These are phyloP conservation scores for Capsicum rhomboideum DNA, from an alignment of 257 asterid species.

Conservation along the genomic window DNA sequence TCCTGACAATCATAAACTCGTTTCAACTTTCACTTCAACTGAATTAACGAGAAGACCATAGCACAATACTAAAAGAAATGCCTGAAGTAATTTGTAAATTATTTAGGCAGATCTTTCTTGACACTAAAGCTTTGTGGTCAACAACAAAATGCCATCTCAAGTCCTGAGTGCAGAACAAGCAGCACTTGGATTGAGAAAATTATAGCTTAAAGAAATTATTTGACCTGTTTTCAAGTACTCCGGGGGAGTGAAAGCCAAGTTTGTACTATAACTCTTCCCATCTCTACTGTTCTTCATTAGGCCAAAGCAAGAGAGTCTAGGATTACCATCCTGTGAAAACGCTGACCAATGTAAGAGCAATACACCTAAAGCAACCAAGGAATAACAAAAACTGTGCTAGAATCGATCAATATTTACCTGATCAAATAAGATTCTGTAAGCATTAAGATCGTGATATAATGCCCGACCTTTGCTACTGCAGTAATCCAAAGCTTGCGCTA, in stretches of 20 bases:
- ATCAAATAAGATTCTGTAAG: conserved; percentile 43
- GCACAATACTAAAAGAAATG: not conserved
- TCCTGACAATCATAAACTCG: conserved; percentile 24
- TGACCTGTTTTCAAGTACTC: conserved; percentile 45
- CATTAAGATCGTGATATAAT: conserved; percentile 44
- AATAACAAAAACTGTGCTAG: not conserved
- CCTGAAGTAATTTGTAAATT: not conserved
- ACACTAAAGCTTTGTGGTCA: not conserved
- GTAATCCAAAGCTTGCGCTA: conserved; percentile 48
- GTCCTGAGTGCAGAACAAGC: not conserved
- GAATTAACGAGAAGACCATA: not conserved
- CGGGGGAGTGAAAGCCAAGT: conserved; percentile 49
- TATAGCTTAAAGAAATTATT: not conserved
- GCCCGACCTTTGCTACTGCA: conserved; percentile 45
- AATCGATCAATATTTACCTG: conserved; percentile 15
- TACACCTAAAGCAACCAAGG: not conserved
- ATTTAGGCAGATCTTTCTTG: not conserved
- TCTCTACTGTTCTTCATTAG: conserved; percentile 51
- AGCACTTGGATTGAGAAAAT: not conserved
- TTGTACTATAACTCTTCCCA: conserved; percentile 47
- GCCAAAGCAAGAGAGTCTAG: conserved; percentile 52
- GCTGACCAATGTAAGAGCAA: not conserved
- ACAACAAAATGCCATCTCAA: not conserved
- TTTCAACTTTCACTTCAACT: not conserved
- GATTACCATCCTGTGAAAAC: conserved; percentile 36